These are phyloP conservation scores for Penicillium sp. DNA, from an alignment of 2,329 filamentous ascomycete genomes.

Conservation along the genomic window DNA sequence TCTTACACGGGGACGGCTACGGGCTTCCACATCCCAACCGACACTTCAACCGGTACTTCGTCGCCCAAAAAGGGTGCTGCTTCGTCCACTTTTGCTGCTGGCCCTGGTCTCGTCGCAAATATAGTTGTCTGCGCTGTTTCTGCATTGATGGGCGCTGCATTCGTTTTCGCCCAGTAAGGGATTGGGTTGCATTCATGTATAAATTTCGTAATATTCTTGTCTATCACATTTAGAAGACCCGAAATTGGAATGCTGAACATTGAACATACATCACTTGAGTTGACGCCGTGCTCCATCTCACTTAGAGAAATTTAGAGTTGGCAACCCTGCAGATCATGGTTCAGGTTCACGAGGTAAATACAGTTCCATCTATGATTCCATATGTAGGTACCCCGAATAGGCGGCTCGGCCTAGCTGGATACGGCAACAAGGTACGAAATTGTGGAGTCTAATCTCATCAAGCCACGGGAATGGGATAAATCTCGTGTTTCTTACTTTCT, in stretches of 20 bases:
- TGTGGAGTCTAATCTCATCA: neutral
- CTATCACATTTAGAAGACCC: neutral
- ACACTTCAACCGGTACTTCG: neutral
- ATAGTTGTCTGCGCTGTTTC: neutral
- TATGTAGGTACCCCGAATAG: neutral
- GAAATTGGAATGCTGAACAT: neutral
- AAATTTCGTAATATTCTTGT: neutral
- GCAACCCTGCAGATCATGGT: no score
- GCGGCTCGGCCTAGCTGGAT: neutral
- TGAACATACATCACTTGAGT: no score
- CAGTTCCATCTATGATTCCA: no score
- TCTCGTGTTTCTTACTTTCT: neutral
- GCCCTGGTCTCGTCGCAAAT: neutral
- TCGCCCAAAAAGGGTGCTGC: neutral
- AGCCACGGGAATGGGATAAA: neutral
- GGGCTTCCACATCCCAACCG: neutral
- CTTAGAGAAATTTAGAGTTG: no score
- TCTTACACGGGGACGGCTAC: neutral
- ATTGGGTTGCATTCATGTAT: neutral
- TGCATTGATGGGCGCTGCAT: neutral
- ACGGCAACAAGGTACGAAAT: neutral
- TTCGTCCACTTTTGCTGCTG: neutral
- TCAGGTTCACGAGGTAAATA: no score
- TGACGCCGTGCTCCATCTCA: no score
- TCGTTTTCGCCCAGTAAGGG: neutral